Base-by-base conservation (phyloP, 768 basidiomycete genomes). In the Heimioporus sp. region DNA sequence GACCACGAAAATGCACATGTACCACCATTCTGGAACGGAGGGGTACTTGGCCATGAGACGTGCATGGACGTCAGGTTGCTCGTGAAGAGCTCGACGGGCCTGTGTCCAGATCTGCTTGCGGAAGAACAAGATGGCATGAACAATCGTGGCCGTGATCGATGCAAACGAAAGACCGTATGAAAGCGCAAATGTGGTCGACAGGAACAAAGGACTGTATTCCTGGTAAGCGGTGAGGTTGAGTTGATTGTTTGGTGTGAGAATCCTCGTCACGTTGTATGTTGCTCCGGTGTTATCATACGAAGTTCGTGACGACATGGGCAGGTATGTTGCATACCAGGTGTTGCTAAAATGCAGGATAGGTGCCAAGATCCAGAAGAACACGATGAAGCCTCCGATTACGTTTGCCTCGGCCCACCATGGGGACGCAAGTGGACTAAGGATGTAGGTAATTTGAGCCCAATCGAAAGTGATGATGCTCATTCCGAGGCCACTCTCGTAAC, bases 391-490 rank as follows among this genome's bases (percentile, higher is more conserved):
- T 7, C 50, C 55, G 32, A 67, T 65, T n/a, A 68, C 55, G 53
- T 77, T 78, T 32, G 72, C 61, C 46, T 72, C 74, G 10, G 70
- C 63, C 70, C 75, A 76, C 59, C 70, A 66, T 63, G 64, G 63
- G 10, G 62, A 53, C 20, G 65, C 55, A 10, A 70, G 67, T 28
- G 62, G 65, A 63, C 75, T 75, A n/a, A 61, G 64, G 45, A 75
- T 75, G 50, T 80, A 88, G 5, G 85, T 82, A 48, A 90, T 87
- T 63, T 86, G 81, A 3, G 84, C 72, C 90, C 90, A 92, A 58
- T 92, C 90, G 60, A 92, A 88, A 39, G 87, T 88, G 56, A 90
- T 67, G 52, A 90, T 65, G 57, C 84, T 84, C 85, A 90, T 88
- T 38, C 85, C 83, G 57, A 85, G 69, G 28, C 76, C 74, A 46